phyloP scores from a whole-genome alignment of 2,329 filamentous ascomycete species.

The Ustilaginoidea virens region DNA sequence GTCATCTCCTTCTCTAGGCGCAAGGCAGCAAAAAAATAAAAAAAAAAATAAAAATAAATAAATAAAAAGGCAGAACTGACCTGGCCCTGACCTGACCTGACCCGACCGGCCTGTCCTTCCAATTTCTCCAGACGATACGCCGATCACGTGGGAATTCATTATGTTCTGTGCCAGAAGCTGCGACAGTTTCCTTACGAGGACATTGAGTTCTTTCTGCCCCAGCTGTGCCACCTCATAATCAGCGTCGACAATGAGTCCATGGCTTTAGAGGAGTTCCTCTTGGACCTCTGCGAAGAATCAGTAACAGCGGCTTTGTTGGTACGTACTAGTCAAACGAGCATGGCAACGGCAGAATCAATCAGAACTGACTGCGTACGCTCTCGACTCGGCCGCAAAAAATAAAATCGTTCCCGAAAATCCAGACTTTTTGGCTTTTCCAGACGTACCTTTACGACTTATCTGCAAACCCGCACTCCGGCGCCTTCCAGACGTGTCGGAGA shows the following conservation, averaged over 20 bases:
- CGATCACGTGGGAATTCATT: constrained; percentile 80
- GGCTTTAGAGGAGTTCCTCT: constrained; percentile 75
- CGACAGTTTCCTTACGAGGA: constrained; percentile 82
- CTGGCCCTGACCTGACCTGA: background rate
- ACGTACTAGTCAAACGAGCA: too few relatives aligned
- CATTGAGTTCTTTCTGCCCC: constrained; percentile 83
- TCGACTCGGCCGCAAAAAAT: too few relatives aligned
- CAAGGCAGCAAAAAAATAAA: too few relatives aligned
- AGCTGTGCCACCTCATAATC: constrained; percentile 76
- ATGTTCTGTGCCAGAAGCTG: constrained; percentile 77
- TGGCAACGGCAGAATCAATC: too few relatives aligned
- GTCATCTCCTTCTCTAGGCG: too few relatives aligned
- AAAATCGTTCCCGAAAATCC: constrained; percentile 6
- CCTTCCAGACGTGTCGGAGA: constrained; percentile 68
- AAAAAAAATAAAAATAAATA: too few relatives aligned
- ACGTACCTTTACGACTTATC: constrained; percentile 74
- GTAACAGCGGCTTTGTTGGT: constrained; percentile 73
- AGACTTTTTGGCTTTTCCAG: constrained; percentile 88
- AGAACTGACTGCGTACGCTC: too few relatives aligned
- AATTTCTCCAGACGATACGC: constrained; percentile 53
- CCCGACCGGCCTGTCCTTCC: too few relatives aligned
- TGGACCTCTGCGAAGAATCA: constrained; percentile 76
- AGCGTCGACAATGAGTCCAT: constrained; percentile 85
- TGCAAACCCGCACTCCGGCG: constrained; percentile 55
- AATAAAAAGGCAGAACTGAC: background rate